Conservation (phyloP, 2,329 filamentous ascomycete genomes). For the Rhynchosporium graminicola region DNA sequence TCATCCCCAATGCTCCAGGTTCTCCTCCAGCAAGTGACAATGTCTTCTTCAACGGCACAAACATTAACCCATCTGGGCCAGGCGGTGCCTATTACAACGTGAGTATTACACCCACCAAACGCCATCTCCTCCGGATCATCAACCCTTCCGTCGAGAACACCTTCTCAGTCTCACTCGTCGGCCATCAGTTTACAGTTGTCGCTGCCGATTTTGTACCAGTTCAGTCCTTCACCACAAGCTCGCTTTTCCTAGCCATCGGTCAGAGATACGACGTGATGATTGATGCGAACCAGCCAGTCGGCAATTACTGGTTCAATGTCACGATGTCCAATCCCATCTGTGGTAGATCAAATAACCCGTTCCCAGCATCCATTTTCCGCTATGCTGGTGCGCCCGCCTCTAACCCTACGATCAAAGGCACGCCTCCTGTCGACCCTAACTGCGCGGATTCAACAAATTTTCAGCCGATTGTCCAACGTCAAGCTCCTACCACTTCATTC, state of each 20-base stretch:
- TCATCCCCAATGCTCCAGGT: constrained; percentile 2
- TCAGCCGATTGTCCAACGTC: constrained; percentile 15
- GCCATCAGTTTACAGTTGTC: constrained; percentile 57
- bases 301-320: constrained; percentile 51
- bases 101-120: constrained; percentile 40
- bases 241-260: constrained; percentile 59
- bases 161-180: constrained; percentile 51
- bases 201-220: constrained; percentile 63
- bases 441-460: constrained; percentile 18
- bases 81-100: constrained; percentile 39
- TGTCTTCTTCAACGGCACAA: constrained; percentile 30
- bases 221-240: constrained; percentile 59
- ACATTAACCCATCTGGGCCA: constrained; percentile 11
- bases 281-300: constrained; percentile 46
- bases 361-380: constrained; percentile 23
- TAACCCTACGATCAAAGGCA: constrained; percentile 6
- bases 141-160: constrained; percentile 48
- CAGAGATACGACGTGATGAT: constrained; percentile 49
- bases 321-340: constrained; percentile 14
- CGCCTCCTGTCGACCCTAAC: constrained; percentile 2
- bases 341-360: constrained; percentile 21
- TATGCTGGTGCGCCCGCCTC: constrained; percentile 21
- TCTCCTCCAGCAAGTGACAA: constrained; percentile 34
- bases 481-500: constrained; percentile 9
- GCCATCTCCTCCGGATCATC: constrained; percentile 49